Evolutionary conservation across 306 rosid genomes (phyloP), one percentile per base, ranked within the genome.

Genomic region (Vicia villosa): DNA sequence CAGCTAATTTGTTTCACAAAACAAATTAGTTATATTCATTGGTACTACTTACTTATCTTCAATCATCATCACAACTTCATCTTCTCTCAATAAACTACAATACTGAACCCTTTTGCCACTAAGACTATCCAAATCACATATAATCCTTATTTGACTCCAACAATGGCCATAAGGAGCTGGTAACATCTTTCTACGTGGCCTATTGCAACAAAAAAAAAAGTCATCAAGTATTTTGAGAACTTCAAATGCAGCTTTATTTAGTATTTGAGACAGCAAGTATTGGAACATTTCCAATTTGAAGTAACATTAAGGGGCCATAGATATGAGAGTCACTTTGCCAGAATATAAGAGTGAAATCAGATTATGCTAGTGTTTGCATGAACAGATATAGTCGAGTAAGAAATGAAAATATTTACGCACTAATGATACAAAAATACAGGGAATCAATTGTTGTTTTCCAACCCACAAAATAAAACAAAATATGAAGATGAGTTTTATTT

Each of bases 121-220:
- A 14, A 72, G 21, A 13, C 72, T 69, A 59, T 78, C 65, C 32
- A 72, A 19, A 2, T 65, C 69, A n/a, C 74, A 47, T 1, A 78
- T 37, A 43, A 70, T 47, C n/a, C 41, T 57, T 10, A 52, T 10
- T 52, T 52, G 59, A 21, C 74, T 72, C 79, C 79, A 74, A 30
- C 66, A 66, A n/a, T 42, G 38, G 4, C 73, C 73, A 34, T 74
- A 66, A 3, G 59, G 41, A 9, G 73, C 38, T 32, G 67, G 16
- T 10, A 66, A 65, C 78, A 74, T 74, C 50, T 28, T 74, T 13
- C 78, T 54, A 41, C 19, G 72, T 41, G 66, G 78, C 46, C 72
- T 52, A 41, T 40, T 52, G 36, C 37, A 51, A 50, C 3, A 50
- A 62, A 73, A 64, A 42, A 41, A 26, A 3, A 50, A 51, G 36